Base-by-base conservation (phyloP, 1,284 basidiomycete species). In the Dichomitus squalens region DNA sequence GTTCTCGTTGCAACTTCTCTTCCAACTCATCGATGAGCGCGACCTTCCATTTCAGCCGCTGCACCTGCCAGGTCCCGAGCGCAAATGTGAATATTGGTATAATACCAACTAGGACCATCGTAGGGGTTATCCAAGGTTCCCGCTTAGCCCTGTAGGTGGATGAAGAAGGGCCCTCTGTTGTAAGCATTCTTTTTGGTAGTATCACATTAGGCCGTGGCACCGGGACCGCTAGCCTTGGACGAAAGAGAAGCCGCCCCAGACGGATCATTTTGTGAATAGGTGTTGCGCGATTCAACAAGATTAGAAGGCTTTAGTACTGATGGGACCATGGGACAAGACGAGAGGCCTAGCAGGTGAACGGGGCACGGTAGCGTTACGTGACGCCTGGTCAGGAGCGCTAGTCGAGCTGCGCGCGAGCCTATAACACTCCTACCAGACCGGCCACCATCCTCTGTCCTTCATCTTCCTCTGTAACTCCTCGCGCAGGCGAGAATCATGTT, bases 1-100 rank as follows among this genome's bases (percentile, higher is more conserved):
- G 92, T 34, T 86, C 84, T 29, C 90, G 82, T 59, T 89, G 82
- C 27, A 98, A 77, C 75, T 98, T 98, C 72, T 93, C 87, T 70
- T 98, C 92, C 41, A 99, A 80, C 69, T 98, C 94, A 64, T 98
- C 93, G 63, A 99, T 98, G 58, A 99, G 80, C 51, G 85, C 84
- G 31, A 98, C 79, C 75, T 99, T 99, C 97, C 97, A 99, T 70
- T 93, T 86, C 41, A 99, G 81, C 39, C 97, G 84, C 67, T 93
- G 83, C 35, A 92, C 76, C 70, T 99, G 96, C 97, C 96, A 99
- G 34, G 89, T 87, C 20, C 96, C 96, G 57, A 99, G 79, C n/a
- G 82, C 90, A 64, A 96, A 94, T 0, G 95, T 95, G 66, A 97
- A 87, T 60, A 98, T 76, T 0, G 96, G 96, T 59, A 98, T 92